Conservation (phyloP, 257 asterid genomes). For the Primulina huaijiensis region DNA sequence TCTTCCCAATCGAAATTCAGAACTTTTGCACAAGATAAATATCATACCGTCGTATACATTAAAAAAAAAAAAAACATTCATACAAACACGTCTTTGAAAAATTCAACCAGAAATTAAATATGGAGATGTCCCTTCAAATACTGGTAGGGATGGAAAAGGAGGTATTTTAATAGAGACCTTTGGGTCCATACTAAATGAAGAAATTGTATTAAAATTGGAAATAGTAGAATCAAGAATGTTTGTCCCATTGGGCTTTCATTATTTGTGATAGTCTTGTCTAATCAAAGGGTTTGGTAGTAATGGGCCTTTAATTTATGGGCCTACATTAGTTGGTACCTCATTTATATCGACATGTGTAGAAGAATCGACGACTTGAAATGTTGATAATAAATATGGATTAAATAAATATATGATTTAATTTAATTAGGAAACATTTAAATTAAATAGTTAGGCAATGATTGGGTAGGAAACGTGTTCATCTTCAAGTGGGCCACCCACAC, state of each 20-base stretch:
- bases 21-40: too few species aligned
- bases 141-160: conserved; percentile 5
- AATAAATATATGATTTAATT: too few species aligned
- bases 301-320: conserved; percentile 31
- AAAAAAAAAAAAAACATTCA: too few species aligned
- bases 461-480: conserved; percentile 30
- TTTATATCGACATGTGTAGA: conserved; percentile 45
- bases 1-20: too few species aligned
- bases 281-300: conserved; percentile 42
- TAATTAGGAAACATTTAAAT: not conserved
- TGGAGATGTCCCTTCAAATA: conserved; percentile 9
- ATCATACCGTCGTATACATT: not conserved
- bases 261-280: conserved; percentile 16
- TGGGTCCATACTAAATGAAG: not conserved
- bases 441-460: conserved; percentile 46
- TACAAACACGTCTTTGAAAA: not conserved
- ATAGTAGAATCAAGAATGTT: conserved; percentile 23
- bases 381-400: too few species aligned
- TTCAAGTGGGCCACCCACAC: conserved; percentile 66
- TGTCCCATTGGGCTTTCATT: conserved; percentile 32
- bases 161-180: not conserved
- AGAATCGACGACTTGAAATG: conserved; percentile 20
- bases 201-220: not conserved
- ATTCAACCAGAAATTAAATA: not conserved
- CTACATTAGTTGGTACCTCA: conserved; percentile 38